phyloP scores from a whole-genome alignment of 2,329 filamentous ascomycete species.

The Blastomyces percursus region DNA sequence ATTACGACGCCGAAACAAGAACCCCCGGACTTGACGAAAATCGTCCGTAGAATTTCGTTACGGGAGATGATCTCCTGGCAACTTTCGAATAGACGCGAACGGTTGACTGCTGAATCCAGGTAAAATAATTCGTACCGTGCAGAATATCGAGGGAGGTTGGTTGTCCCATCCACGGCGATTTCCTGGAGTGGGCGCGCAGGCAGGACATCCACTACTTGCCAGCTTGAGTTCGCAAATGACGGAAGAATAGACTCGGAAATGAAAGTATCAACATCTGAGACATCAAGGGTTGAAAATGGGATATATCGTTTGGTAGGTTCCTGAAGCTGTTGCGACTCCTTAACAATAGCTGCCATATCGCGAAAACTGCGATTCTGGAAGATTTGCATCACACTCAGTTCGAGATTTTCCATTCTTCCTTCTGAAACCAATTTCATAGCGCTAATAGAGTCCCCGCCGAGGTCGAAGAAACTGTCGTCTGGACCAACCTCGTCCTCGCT shows the following conservation, averaged over 20 bases:
- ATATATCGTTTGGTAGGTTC: slow-evolving; percentile 18
- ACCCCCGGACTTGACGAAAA: slow-evolving; percentile 40
- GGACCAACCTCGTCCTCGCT: slow-evolving; percentile 37
- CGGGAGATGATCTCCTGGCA: slow-evolving; percentile 39
- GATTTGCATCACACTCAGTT: slow-evolving; percentile 45
- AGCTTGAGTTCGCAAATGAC: slow-evolving; percentile 35
- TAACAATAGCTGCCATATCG: slow-evolving; percentile 36
- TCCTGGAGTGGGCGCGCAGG: slow-evolving; percentile 47
- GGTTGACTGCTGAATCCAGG: slow-evolving; percentile 41
- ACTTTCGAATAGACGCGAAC: slow-evolving; percentile 31
- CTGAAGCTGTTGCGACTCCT: neutral
- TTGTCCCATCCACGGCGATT: slow-evolving; percentile 47
- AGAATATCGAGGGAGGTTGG: slow-evolving; percentile 47
- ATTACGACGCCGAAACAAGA: slow-evolving; percentile 43
- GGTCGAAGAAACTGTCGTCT: slow-evolving; percentile 46
- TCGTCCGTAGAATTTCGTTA: slow-evolving; percentile 51
- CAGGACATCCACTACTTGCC: slow-evolving; percentile 42
- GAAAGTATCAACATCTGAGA: slow-evolving; percentile 29
- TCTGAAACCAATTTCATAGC: slow-evolving; percentile 52
- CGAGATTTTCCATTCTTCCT: slow-evolving; percentile 39
- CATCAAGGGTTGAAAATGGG: slow-evolving; percentile 41
- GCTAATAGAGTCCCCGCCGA: slow-evolving; percentile 47
- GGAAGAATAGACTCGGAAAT: slow-evolving; percentile 35
- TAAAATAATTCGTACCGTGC: slow-evolving; percentile 52
- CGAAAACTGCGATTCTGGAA: slow-evolving; percentile 28